Conservation (phyloP, 768 basidiomycete genomes). For the Dacryopinax spathularia region DNA sequence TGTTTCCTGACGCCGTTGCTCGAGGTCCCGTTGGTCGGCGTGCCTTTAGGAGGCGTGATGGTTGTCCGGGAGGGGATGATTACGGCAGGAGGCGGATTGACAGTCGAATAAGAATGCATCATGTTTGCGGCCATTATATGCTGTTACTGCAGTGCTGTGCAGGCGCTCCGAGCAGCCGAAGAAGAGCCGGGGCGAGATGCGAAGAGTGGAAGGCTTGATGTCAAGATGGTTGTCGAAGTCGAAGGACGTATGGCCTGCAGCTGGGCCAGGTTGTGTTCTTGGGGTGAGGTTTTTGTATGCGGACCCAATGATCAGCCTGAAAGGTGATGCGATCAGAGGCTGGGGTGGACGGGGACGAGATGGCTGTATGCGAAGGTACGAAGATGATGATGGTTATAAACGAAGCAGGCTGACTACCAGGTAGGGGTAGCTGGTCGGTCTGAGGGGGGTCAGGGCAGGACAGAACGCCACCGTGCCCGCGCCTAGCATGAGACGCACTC, state of each 20-base stretch:
- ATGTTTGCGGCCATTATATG: background rate
- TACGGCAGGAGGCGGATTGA: background rate
- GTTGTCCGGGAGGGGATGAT: slow-evolving; percentile 25
- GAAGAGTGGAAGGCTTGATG: background rate
- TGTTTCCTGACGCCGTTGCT: background rate
- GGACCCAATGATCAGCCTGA: background rate
- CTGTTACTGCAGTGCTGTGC: background rate
- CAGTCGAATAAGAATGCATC: background rate
- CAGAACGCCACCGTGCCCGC: background rate
- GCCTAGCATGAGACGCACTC: background rate
- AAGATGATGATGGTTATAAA: slow-evolving; percentile 3
- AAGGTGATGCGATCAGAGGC: background rate
- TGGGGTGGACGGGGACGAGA: background rate
- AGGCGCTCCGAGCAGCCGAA: background rate
- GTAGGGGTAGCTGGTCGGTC: background rate
- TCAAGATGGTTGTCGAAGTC: background rate
- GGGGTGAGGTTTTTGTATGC: background rate
- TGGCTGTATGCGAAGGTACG: no score
- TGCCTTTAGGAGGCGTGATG: background rate
- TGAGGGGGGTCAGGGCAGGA: background rate
- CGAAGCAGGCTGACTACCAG: background rate
- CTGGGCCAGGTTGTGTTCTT: background rate
- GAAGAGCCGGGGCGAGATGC: background rate
- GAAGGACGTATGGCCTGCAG: background rate
- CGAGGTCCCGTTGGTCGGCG: background rate